Conservation (phyloP, 805 yeast genomes). For the Candida sakaeoensis region DNA sequence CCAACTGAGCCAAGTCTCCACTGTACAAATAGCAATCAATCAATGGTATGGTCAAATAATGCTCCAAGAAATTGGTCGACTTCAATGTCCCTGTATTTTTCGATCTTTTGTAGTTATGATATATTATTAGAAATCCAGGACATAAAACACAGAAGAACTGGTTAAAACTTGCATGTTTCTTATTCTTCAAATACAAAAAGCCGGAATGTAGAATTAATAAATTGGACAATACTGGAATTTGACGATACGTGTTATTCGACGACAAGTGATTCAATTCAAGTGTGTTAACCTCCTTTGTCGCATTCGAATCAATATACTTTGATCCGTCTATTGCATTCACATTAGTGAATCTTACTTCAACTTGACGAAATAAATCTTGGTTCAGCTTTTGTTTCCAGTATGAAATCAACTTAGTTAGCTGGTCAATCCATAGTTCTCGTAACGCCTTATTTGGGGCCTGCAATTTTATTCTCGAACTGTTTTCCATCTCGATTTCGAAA, state of each 20-base stretch:
- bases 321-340: constrained; percentile 44
- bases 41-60: constrained; percentile 58
- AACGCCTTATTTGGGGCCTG: constrained; percentile 49
- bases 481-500: constrained; percentile 48
- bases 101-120: constrained; percentile 46
- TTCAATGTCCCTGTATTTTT: constrained; percentile 43
- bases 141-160: constrained; percentile 60
- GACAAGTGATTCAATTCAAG: constrained; percentile 52
- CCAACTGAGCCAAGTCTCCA: constrained; percentile 57
- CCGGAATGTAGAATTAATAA: constrained; percentile 65
- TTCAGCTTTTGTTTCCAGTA: constrained; percentile 59
- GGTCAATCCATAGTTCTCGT: constrained; percentile 65
- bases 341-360: constrained; percentile 43
- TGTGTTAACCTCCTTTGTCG: constrained; percentile 34
- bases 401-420: constrained; percentile 37
- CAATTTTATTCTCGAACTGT: constrained; percentile 46
- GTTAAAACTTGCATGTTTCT: constrained; percentile 63
- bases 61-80: constrained; percentile 46
- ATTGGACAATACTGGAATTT: constrained; percentile 55
- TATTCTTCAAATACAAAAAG: constrained; percentile 60
- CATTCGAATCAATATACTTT: constrained; percentile 55
- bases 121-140: constrained; percentile 67
- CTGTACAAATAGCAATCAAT: constrained; percentile 72
- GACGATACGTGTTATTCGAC: constrained; percentile 52
- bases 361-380: constrained; percentile 37